Evolutionary conservation across 805 yeast species (phyloP).

Genomic region (Candida patagonica): DNA sequence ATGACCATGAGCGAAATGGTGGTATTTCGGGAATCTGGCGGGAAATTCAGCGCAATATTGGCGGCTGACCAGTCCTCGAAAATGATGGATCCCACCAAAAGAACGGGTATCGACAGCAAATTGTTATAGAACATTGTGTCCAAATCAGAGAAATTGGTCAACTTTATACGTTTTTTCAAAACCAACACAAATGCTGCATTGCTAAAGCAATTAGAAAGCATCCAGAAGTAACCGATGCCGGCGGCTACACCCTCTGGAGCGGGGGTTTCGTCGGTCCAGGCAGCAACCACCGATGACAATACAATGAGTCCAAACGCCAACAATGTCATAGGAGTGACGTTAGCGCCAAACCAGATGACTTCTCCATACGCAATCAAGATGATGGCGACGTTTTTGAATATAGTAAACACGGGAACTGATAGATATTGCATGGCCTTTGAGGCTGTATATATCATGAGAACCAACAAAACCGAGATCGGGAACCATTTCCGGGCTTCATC

Average conservation of each 20-base stretch:
- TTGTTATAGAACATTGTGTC: slow-evolving; percentile 99
- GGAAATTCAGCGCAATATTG: slow-evolving; percentile 73
- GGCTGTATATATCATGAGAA: slow-evolving; percentile 90
- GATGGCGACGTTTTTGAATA: slow-evolving; percentile 94
- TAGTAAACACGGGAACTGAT: slow-evolving; percentile 92
- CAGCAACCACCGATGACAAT: slow-evolving; percentile 90
- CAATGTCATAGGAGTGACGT: slow-evolving; percentile 80
- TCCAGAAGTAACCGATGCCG: slow-evolving; percentile 81
- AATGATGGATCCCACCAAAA: slow-evolving; percentile 61
- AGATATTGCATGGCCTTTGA: slow-evolving; percentile 90
- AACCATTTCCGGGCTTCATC: slow-evolving; percentile 91
- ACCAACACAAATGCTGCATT: slow-evolving; percentile 87
- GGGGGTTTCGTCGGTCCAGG: slow-evolving; percentile 64
- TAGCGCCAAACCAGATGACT: slow-evolving; percentile 93
- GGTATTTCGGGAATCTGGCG: slow-evolving; percentile 55
- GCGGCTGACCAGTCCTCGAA: slow-evolving; percentile 90
- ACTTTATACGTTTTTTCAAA: slow-evolving; percentile 97
- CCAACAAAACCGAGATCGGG: slow-evolving; percentile 84
- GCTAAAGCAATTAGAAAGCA: slow-evolving; percentile 88
- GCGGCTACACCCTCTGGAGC: slow-evolving; percentile 32
- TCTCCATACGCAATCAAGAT: slow-evolving; percentile 97
- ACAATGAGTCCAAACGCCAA: slow-evolving; percentile 89
- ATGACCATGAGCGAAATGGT: slow-evolving; percentile 76
- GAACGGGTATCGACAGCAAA: slow-evolving; percentile 83
- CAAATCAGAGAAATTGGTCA: slow-evolving; percentile 83